Conservation (phyloP, 2,329 filamentous ascomycete species). For the Emericellopsis cladophorae region DNA sequence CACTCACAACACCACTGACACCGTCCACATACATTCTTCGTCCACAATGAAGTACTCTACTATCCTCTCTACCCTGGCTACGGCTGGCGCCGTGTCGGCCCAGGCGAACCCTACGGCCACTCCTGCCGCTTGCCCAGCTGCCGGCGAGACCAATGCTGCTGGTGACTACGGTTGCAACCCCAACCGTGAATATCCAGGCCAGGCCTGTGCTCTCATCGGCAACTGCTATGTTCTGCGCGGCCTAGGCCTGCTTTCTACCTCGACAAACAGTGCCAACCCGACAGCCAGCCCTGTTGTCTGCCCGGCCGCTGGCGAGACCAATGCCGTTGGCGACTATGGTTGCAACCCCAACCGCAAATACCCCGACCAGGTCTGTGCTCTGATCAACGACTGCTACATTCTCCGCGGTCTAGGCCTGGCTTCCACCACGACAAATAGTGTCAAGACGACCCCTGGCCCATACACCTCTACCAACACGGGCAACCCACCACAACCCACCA, state of each 20-base stretch:
- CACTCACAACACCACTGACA: background rate
- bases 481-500: background rate
- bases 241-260: background rate
- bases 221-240: background rate
- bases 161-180: background rate
- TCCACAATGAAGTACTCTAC: background rate
- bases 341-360: background rate
- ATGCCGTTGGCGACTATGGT: background rate
- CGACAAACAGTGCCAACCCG: background rate
- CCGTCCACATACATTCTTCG: background rate
- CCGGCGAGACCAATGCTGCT: background rate
- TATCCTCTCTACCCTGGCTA: background rate
- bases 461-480: background rate
- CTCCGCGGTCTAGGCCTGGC: background rate
- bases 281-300: background rate
- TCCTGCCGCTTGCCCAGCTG: background rate
- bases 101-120: background rate
- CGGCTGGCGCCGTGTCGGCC: background rate
- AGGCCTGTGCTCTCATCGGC: background rate
- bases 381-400: background rate
- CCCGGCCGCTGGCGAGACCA: background rate
- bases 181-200: background rate
- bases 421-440: background rate
- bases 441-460: background rate
- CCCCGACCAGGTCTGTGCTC: background rate